These are phyloP conservation scores for Ceratocystis albifundus DNA, from an alignment of 2,329 filamentous ascomycete genomes.

Conservation along the genomic window DNA sequence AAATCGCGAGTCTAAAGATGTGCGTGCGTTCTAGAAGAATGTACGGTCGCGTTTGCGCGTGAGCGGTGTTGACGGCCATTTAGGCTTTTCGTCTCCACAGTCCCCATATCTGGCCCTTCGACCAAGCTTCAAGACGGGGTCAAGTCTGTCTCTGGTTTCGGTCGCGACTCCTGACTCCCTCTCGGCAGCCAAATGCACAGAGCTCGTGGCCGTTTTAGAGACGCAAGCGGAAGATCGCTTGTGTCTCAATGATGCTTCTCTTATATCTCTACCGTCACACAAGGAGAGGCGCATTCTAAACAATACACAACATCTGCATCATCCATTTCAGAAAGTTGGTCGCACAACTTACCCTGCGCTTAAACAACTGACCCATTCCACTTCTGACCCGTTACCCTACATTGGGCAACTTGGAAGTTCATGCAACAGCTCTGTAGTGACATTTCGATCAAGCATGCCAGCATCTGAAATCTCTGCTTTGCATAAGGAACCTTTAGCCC, in stretches of 20 bases:
- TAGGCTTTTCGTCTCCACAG: neutral
- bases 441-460: neutral
- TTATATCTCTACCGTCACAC: neutral
- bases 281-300: neutral
- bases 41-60: conserved; percentile 23
- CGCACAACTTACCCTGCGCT: neutral
- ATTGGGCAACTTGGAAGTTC: neutral
- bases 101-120: neutral
- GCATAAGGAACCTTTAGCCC: neutral
- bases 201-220: neutral
- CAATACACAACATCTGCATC: neutral
- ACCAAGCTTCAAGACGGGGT: neutral
- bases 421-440: neutral
- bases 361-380: neutral
- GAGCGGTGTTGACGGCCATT: conserved; percentile 13
- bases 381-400: neutral
- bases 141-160: neutral
- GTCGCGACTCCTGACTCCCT: neutral
- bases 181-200: neutral
- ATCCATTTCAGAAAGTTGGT: neutral
- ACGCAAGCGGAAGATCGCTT: neutral
- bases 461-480: neutral
- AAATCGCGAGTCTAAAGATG: conserved; percentile 20
- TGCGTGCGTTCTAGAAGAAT: conserved; percentile 24
- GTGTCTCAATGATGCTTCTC: neutral